Evolutionary conservation across 1,284 basidiomycete species (phyloP), one percentile per base, ranked within the genome.

Genomic region (Cystobasidium sp.): DNA sequence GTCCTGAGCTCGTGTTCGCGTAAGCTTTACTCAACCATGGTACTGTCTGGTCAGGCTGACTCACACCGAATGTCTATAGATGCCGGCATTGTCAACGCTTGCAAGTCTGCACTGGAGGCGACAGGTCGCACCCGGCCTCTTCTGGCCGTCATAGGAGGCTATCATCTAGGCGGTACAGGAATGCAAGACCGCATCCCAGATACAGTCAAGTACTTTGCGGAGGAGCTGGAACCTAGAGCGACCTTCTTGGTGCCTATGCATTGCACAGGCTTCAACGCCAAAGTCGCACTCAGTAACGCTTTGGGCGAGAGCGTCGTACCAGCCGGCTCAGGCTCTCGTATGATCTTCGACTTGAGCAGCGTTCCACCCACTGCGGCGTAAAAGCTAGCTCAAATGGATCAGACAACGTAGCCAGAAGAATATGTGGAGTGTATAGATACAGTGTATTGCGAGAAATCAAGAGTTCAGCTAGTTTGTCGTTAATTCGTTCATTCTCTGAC

Each of bases 1-100:
- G 85, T 93, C 64, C 91, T 93, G 82, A 92, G 90, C 83, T 88
- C 91, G 87, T 91, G 51, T 22, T 43, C 44, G 22, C 68, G 69
- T 75, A 67, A 47, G 20, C 49, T 31, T 53, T 43, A 52, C 49
- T 22, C 67, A 10, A 20, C 67, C 14, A 46, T 65, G 41, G 16
- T 58, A 16, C 55, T 37, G 47, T 16, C 39, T 31, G 2, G 2
- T 56, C 31, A 47, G 52, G 47, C 22, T 63, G 52, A 62, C 55
- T 59, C 56, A 16, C 16, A 56, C 16, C 76, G 91, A 90, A 10
- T 92, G 90, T 80, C 91, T 90, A 5, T 90, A 74, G 72, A 93
- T 82, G 90, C 91, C 4, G 91, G 91, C 0, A 91, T 93, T 74
- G 88, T 91, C 70, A 93, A 93, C 77, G 91, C 92, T 47, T 83